Evolutionary conservation across 2,329 filamentous ascomycete genomes (phyloP).

Genomic region (Diplodia seriata): DNA sequence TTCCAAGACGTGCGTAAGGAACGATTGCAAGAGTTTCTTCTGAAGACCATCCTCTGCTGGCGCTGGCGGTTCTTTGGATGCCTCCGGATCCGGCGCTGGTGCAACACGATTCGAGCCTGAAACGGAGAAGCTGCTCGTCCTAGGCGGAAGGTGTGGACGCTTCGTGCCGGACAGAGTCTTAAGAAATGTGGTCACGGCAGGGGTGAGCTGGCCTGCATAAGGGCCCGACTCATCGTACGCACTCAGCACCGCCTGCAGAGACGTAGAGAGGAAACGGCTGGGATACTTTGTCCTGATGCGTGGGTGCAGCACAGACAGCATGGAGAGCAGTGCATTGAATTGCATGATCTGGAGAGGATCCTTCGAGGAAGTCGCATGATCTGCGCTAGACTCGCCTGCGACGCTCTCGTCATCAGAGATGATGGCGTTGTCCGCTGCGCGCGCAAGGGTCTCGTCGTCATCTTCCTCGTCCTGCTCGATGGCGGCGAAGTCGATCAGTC

Average conservation of each 20-base stretch:
- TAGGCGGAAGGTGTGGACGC: constrained; percentile 67
- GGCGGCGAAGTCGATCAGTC: constrained; percentile 61
- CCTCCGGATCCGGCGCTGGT: constrained; percentile 64
- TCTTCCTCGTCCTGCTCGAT: constrained; percentile 52
- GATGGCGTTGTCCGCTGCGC: constrained; percentile 35
- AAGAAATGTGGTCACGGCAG: constrained; percentile 72
- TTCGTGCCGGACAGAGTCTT: constrained; percentile 72
- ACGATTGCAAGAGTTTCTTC: constrained; percentile 72
- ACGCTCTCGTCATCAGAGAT: constrained; percentile 29
- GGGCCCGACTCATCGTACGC: constrained; percentile 67
- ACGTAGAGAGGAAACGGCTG: constrained; percentile 78
- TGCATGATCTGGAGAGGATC: constrained; percentile 56
- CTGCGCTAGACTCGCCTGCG: constrained; percentile 36
- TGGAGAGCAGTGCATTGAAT: constrained; percentile 73
- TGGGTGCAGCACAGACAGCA: constrained; percentile 75
- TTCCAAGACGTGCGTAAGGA: constrained; percentile 79
- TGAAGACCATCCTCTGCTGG: constrained; percentile 67
- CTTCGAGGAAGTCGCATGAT: constrained; percentile 43
- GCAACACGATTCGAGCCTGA: constrained; percentile 38
- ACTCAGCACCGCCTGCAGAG: constrained; percentile 73
- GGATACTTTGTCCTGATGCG: constrained; percentile 79
- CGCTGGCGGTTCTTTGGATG: constrained; percentile 53
- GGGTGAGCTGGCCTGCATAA: constrained; percentile 69
- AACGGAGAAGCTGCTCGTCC: constrained; percentile 60
- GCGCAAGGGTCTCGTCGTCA: constrained; percentile 35